phyloP scores from a whole-genome alignment of 2,329 filamentous ascomycete genomes.

The Colletotrichum sublineola region DNA sequence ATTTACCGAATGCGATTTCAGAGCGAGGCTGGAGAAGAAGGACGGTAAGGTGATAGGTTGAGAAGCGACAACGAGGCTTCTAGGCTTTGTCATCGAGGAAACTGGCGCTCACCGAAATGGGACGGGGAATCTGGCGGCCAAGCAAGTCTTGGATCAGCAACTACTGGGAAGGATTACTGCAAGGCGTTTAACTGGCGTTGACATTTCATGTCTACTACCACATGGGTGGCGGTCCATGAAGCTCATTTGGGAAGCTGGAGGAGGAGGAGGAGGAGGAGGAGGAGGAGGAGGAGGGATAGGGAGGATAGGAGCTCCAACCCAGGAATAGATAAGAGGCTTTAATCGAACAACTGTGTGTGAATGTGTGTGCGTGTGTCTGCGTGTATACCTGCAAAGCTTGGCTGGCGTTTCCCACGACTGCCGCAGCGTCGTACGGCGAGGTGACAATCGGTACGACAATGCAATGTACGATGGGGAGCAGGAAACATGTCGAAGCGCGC shows the following conservation, averaged over 20 bases:
- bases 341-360: neutral
- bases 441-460: neutral
- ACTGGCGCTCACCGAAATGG: slow-evolving; percentile 14
- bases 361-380: too few relatives aligned
- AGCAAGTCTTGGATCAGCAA: slow-evolving; percentile 30
- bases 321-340: slow-evolving; percentile 7
- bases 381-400: neutral
- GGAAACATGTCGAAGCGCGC: neutral
- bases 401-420: neutral
- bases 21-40: slow-evolving; percentile 6
- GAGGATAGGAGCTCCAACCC: neutral
- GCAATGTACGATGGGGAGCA: neutral
- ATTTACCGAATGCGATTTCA: slow-evolving; percentile 19
- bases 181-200: slow-evolving; percentile 28
- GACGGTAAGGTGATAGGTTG: neutral
- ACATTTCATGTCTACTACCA: slow-evolving; percentile 4
- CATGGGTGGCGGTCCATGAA: neutral
- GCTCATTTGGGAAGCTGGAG: neutral
- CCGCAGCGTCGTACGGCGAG: neutral
- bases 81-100: slow-evolving; percentile 4
- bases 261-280: neutral
- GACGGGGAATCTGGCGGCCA: slow-evolving; percentile 25
- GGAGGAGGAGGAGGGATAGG: neutral
- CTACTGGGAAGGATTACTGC: slow-evolving; percentile 4
- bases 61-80: neutral